Base-by-base conservation (phyloP, 805 yeast genomes). In the Wickerhamomyces chambardii region DNA sequence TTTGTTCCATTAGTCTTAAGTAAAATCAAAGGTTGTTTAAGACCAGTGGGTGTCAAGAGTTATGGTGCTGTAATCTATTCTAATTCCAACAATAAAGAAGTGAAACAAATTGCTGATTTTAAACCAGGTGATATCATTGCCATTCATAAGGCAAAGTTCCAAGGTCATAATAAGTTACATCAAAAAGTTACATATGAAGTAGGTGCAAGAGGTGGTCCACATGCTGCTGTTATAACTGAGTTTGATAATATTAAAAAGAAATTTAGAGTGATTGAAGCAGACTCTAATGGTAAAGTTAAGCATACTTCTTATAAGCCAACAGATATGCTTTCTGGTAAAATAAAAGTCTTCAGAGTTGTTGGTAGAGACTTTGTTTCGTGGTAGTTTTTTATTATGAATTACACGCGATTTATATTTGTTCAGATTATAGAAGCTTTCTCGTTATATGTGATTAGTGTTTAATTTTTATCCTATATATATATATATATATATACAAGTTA, bases 61-160 rank as follows among this genome's bases (percentile, higher is more conserved):
- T 84, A 64, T 53, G 97, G 97, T 28, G 79, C 70, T n/a, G 67
- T 72, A 17, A 67, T 82, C 41, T 87, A 78, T 58, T 62, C 66
- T 43, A 82, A 71, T 45, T 44, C 60, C 39, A 68, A 66, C 48
- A 68, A 75, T 31, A 47, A 64, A 3, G 63, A 66, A 6, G 70
- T 75, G 6, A 58, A 67, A 14, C 76, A 71, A 44, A 48, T 59
- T 22, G 86, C 75, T 36, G 82, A 76, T 29, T 71, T 87, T 36
- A 67, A 72, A 32, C 79, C 94, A 0, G 98, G 98, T 40, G 97
- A 92, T 55, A 67, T 90, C 9, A 58, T 86, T 29, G 83, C 86
- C 34, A 71, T 86, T 42, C 73, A 78, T 47, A 76, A 76, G 37
- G 95, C 86, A 6, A 70, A 70, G 40, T 89, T 90, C 58, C 75